A percentile compares a stretch with the other conserved stretches of the same genome.
These are phyloP conservation scores for Physcomitrium patens DNA, from an alignment of 225 moss, liverwort and hornwort genomes.

Conservation along the genomic window DNA sequence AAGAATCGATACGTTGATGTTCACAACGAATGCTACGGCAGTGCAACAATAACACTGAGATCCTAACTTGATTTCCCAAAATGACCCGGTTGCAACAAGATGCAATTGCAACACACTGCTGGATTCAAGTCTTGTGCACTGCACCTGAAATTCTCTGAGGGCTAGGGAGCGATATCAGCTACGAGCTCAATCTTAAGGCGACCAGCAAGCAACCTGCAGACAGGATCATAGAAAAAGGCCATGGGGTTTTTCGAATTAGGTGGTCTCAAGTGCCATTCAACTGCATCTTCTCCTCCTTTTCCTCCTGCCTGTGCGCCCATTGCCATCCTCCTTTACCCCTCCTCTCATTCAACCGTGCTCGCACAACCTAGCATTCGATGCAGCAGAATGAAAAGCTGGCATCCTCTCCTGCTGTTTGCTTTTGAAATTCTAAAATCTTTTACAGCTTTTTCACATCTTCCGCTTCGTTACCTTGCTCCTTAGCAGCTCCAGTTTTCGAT, in stretches of 20 bases:
- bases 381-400: too few species aligned
- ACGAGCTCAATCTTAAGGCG: slow-evolving; percentile 87
- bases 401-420: too few species aligned
- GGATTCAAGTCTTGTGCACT: neutral
- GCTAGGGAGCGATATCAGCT: slow-evolving; percentile 66
- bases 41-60: neutral
- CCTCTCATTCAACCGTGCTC: too few species aligned
- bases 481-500: too few species aligned
- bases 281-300: slow-evolving; percentile 30
- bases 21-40: neutral
- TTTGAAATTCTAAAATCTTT: too few species aligned
- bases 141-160: slow-evolving; percentile 78
- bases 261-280: slow-evolving; percentile 75
- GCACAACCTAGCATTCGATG: too few species aligned
- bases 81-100: neutral
- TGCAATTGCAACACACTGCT: neutral
- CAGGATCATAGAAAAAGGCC: slow-evolving; percentile 79
- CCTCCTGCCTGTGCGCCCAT: slow-evolving; percentile 30
- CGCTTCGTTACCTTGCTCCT: too few species aligned
- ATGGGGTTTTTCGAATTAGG: slow-evolving; percentile 77
- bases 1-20: neutral
- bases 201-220: slow-evolving; percentile 76
- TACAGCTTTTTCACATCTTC: too few species aligned
- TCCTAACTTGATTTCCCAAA: neutral
- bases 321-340: neutral